Percentiles rank a stretch among this genome's conserved stretches.
These are phyloP conservation scores for Dactylella cylindrospora DNA, from an alignment of 2,329 filamentous ascomycete species.

Conservation along the genomic window DNA sequence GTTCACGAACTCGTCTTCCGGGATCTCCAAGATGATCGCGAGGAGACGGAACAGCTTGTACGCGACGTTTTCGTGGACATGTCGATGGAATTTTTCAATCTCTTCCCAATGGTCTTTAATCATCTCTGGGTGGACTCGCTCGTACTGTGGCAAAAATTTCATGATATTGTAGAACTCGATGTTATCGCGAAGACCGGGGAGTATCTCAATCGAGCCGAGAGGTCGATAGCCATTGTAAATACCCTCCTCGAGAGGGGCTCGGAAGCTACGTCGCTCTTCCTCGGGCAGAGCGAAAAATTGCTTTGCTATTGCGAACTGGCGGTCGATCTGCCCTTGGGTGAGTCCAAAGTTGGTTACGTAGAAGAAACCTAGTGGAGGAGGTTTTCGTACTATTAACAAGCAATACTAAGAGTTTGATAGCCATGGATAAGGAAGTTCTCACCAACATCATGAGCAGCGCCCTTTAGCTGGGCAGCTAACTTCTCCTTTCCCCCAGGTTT, in stretches of 20 bases:
- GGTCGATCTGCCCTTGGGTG: constrained; percentile 62
- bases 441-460: constrained; percentile 58
- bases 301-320: constrained; percentile 64
- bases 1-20: constrained; percentile 60
- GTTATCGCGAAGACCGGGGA: constrained; percentile 56
- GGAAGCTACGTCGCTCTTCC: constrained; percentile 63
- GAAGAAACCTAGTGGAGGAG: constrained; percentile 60
- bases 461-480: constrained; percentile 59
- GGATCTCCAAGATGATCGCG: constrained; percentile 63
- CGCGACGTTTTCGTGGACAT: constrained; percentile 60
- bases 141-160: constrained; percentile 59
- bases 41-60: constrained; percentile 63
- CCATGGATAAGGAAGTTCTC: no score
- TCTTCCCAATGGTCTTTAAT: constrained; percentile 58
- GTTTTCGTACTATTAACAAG: no score
- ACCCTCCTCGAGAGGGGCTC: constrained; percentile 57
- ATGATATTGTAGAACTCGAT: constrained; percentile 64
- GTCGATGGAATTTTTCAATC: constrained; percentile 60
- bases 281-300: constrained; percentile 61
- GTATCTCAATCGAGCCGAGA: constrained; percentile 52
- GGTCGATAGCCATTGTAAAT: constrained; percentile 63
- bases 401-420: constrained; percentile 46
- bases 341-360: constrained; percentile 66
- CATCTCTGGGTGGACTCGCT: constrained; percentile 56
- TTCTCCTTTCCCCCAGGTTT: constrained; percentile 60